phyloP scores from a whole-genome alignment of 352 stramenopile species.

The Peronospora destructor region DNA sequence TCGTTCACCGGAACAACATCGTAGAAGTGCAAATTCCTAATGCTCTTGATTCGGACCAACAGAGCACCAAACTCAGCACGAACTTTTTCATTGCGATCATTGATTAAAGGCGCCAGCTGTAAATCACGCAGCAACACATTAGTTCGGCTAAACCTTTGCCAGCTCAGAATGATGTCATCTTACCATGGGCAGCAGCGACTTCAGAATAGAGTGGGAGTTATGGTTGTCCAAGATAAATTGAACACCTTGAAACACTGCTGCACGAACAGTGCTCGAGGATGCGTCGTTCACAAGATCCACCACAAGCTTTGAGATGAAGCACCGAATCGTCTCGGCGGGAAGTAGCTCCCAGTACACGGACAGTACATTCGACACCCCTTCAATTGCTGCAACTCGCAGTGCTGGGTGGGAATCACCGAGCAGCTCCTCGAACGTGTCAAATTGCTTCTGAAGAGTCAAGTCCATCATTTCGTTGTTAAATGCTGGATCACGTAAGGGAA shows the following conservation, averaged over 20 bases:
- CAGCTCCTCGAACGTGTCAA: constrained; percentile 75
- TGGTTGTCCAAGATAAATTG: constrained; percentile 86
- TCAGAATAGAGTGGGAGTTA: constrained; percentile 77
- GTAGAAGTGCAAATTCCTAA: constrained; percentile 84
- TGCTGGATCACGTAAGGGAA: constrained; percentile 66
- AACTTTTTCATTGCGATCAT: constrained; percentile 80
- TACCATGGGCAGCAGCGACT: constrained; percentile 79
- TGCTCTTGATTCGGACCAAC: constrained; percentile 83
- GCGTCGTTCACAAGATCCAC: constrained; percentile 79
- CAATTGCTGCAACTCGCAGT: constrained; percentile 69
- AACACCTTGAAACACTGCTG: constrained; percentile 76
- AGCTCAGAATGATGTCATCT: background rate
- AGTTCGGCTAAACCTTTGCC: constrained; percentile 2
- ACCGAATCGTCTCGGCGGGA: constrained; percentile 70
- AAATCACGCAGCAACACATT: constrained; percentile 6
- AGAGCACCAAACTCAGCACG: constrained; percentile 70
- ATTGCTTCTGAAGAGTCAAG: constrained; percentile 70
- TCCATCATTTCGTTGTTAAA: constrained; percentile 78
- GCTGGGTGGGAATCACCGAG: constrained; percentile 67
- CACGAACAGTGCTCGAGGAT: constrained; percentile 66
- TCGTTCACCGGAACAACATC: constrained; percentile 76
- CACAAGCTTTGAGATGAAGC: constrained; percentile 75
- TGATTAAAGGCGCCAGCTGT: constrained; percentile 71
- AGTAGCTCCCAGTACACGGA: constrained; percentile 84
- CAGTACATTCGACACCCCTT: constrained; percentile 74